These are phyloP conservation scores for Dictyostelium firmibasis DNA, from an alignment of 78 protist species.

Conservation along the genomic window DNA sequence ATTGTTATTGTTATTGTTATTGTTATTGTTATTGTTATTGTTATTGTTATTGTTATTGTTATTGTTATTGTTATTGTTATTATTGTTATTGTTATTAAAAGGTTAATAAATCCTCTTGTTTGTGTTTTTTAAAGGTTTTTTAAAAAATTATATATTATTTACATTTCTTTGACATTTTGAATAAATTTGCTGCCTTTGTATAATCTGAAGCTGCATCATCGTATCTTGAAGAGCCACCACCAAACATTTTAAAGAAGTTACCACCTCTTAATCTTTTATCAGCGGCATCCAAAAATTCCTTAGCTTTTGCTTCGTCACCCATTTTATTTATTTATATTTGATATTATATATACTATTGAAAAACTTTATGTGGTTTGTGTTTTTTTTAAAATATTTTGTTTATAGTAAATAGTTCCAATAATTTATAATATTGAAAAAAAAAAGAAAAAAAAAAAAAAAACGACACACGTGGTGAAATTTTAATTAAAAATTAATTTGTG, in stretches of 20 bases:
- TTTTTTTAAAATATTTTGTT: background rate
- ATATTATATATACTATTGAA: background rate
- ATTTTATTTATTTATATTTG: background rate
- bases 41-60: background rate
- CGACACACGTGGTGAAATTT: background rate
- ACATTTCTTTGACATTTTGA: constrained; percentile 81
- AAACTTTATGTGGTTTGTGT: background rate
- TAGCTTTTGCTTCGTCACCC: constrained; percentile 77
- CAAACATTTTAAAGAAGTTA: constrained; percentile 9
- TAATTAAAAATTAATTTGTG: too few relatives aligned
- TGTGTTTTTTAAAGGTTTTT: too few relatives aligned
- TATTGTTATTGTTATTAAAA: background rate
- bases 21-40: too few relatives aligned
- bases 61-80: background rate
- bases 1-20: too few relatives aligned
- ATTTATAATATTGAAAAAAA: background rate
- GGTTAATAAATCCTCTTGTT: background rate
- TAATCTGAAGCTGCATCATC: constrained; percentile 84
- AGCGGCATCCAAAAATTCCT: constrained; percentile 80
- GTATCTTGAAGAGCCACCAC: constrained; percentile 55
- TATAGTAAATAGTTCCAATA: background rate
- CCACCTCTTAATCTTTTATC: constrained; percentile 76
- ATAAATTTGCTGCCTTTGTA: constrained; percentile 79
- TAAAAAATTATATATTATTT: background rate
- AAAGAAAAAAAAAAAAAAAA: background rate